A percentile compares a stretch with the other conserved stretches of the same genome.
Conservation (phyloP, 2,329 filamentous ascomycete genomes). For the Ophiocordyceps unilateralis region DNA sequence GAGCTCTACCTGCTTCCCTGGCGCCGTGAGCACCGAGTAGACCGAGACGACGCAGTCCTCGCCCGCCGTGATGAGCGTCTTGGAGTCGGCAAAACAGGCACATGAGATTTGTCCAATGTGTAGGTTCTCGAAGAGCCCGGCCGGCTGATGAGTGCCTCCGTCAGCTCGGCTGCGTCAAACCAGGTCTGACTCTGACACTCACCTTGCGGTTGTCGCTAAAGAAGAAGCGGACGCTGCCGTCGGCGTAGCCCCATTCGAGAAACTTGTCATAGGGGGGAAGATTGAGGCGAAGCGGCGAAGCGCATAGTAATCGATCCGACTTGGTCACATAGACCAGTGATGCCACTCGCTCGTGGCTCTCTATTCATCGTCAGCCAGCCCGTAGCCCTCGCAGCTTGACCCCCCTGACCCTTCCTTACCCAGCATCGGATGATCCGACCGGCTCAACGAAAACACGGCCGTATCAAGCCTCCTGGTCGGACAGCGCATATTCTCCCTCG, state of each 20-base stretch:
- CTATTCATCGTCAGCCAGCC: slow-evolving; percentile 10
- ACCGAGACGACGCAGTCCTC: slow-evolving; percentile 84
- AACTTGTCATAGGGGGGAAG: slow-evolving; percentile 86
- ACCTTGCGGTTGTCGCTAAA: slow-evolving; percentile 65
- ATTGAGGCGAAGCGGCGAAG: slow-evolving; percentile 71
- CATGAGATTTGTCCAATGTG: slow-evolving; percentile 81
- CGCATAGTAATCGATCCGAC: slow-evolving; percentile 67
- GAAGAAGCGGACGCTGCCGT: slow-evolving; percentile 85
- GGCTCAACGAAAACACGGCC: slow-evolving; percentile 56
- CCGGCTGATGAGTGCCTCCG: slow-evolving; percentile 24
- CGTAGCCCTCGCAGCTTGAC: no score
- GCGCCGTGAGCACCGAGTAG: slow-evolving; percentile 50
- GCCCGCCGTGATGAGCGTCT: slow-evolving; percentile 79
- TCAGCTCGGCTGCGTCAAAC: slow-evolving; percentile 9
- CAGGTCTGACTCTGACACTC: slow-evolving; percentile 4
- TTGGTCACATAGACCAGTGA: slow-evolving; percentile 65
- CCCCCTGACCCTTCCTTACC: slow-evolving; percentile 21
- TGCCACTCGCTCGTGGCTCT: slow-evolving; percentile 62
- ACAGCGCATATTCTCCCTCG: slow-evolving; percentile 51
- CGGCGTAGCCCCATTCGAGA: slow-evolving; percentile 89
- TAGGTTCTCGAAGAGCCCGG: slow-evolving; percentile 84
- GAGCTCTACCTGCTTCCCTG: slow-evolving; percentile 58
- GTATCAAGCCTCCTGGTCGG: slow-evolving; percentile 59
- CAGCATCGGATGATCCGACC: slow-evolving; percentile 62
- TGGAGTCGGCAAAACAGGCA: slow-evolving; percentile 72